A percentile compares a stretch with the other conserved stretches of the same genome.
Conservation (phyloP, 257 asterid genomes). For the Coffea canephora region DNA sequence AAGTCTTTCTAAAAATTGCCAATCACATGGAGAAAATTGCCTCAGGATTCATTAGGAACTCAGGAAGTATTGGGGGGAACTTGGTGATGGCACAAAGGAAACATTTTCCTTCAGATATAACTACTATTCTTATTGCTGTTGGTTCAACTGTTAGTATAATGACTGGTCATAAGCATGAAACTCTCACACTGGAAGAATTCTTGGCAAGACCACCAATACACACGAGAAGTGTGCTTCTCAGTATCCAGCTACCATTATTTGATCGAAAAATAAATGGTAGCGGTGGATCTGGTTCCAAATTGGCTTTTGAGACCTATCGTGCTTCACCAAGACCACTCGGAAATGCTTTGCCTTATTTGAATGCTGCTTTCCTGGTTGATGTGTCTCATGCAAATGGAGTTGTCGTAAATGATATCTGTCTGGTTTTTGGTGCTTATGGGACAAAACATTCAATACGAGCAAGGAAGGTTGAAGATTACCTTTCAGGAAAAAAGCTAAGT, state of each 20-base stretch:
- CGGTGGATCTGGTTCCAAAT: constrained; percentile 26
- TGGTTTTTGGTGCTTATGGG: constrained; percentile 65
- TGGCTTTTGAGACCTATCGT: constrained; percentile 54
- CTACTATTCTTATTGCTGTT: constrained; percentile 55
- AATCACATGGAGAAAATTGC: constrained; percentile 68
- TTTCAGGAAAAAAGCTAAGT: constrained; percentile 36
- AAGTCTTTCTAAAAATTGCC: constrained; percentile 44
- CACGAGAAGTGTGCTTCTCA: constrained; percentile 45
- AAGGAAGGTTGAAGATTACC: constrained; percentile 47
- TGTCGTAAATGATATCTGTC: constrained; percentile 27
- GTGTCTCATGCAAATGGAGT: constrained; percentile 33
- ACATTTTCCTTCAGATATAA: constrained; percentile 66
- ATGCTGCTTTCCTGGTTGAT: constrained; percentile 63
- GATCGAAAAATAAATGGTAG: constrained; percentile 18
- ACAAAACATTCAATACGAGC: constrained; percentile 50
- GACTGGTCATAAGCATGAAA: constrained; percentile 30
- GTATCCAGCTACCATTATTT: constrained; percentile 48
- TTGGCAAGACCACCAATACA: constrained; percentile 45
- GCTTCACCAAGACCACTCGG: constrained; percentile 70
- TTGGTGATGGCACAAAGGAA: constrained; percentile 50
- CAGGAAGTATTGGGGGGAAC: constrained; percentile 39
- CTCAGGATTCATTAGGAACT: constrained; percentile 50
- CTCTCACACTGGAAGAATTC: constrained; percentile 49
- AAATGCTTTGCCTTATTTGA: constrained; percentile 63
- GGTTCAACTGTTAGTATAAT: constrained; percentile 42